phyloP scores from a whole-genome alignment of 2,329 filamentous ascomycete species.

The Geosmithia morbida region DNA sequence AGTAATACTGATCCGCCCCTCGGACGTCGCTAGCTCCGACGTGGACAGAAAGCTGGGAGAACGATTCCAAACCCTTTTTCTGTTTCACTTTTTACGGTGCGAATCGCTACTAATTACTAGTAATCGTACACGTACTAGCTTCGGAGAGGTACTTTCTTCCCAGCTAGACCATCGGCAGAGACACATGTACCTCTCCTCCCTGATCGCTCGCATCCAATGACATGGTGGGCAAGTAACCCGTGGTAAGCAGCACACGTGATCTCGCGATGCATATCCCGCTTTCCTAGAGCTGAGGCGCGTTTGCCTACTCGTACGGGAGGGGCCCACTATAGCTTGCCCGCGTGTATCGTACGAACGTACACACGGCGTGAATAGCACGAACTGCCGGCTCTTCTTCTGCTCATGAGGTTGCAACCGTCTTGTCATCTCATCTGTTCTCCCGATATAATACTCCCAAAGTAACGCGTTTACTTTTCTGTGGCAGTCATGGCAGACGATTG shows the following conservation, averaged over 20 bases:
- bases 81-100: too few relatives aligned
- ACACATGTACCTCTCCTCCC: not conserved
- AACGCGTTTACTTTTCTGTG: not conserved
- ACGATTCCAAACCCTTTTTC: not conserved
- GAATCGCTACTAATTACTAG: not conserved
- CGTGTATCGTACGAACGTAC: too few relatives aligned
- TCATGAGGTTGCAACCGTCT: not conserved
- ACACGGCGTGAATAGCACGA: too few relatives aligned
- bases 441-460: not conserved
- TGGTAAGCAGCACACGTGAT: slow-evolving; percentile 1
- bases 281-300: slow-evolving; percentile 2
- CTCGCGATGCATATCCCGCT: slow-evolving; percentile 1
- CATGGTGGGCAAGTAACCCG: not conserved
- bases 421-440: not conserved
- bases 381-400: too few relatives aligned
- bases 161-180: too few relatives aligned
- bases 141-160: not conserved
- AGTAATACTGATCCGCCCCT: not conserved
- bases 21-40: not conserved
- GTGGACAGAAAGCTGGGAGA: not conserved
- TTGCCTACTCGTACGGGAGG: slow-evolving; percentile 3
- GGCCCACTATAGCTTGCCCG: not conserved
- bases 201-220: not conserved
- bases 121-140: not conserved
- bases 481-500: slow-evolving; percentile 25